Percentiles rank a stretch among this genome's conserved stretches.
phyloP scores from a whole-genome alignment of 352 stramenopile genomes.

The Pythium aristosporum region DNA sequence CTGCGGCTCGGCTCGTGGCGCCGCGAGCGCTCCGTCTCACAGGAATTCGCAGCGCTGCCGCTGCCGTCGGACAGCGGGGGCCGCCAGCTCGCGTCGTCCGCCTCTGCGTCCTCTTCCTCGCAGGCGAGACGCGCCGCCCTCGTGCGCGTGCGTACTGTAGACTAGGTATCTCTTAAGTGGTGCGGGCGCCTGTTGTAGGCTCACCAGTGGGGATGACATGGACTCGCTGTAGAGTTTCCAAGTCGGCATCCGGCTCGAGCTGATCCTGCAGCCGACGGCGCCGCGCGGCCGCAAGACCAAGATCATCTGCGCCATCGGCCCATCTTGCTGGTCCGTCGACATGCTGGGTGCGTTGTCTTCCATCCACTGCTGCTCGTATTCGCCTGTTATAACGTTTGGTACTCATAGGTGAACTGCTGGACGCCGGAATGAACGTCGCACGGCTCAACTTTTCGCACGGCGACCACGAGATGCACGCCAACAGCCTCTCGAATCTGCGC shows the following conservation, averaged over 20 bases:
- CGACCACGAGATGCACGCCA: slow-evolving; percentile 92
- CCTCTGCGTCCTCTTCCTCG: background rate
- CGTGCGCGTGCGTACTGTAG: slow-evolving; percentile 16
- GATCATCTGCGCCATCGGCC: slow-evolving; percentile 99
- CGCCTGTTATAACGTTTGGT: too few relatives aligned
- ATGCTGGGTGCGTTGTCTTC: slow-evolving; percentile 79
- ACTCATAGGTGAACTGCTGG: slow-evolving; percentile 55
- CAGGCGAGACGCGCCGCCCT: slow-evolving; percentile 5
- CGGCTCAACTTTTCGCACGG: slow-evolving; percentile 99
- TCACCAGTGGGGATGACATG: background rate
- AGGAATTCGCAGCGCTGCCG: slow-evolving; percentile 59
- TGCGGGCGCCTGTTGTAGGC: background rate
- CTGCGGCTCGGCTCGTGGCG: slow-evolving; percentile 70
- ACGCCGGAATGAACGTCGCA: slow-evolving; percentile 96
- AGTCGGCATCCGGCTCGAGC: slow-evolving; percentile 63
- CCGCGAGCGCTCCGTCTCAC: slow-evolving; percentile 55
- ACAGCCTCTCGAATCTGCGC: slow-evolving; percentile 89
- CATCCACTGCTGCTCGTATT: too few relatives aligned
- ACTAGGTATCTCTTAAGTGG: background rate
- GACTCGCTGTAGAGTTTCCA: slow-evolving; percentile 51
- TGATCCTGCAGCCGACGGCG: slow-evolving; percentile 64
- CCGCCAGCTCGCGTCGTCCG: background rate
- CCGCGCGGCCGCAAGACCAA: slow-evolving; percentile 92
- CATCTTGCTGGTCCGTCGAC: slow-evolving; percentile 95
- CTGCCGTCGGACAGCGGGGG: slow-evolving; percentile 32